Evolutionary conservation across 2,329 filamentous ascomycete species (phyloP), one percentile per base, ranked within the genome.

Genomic region (Beauveria medogensis): DNA sequence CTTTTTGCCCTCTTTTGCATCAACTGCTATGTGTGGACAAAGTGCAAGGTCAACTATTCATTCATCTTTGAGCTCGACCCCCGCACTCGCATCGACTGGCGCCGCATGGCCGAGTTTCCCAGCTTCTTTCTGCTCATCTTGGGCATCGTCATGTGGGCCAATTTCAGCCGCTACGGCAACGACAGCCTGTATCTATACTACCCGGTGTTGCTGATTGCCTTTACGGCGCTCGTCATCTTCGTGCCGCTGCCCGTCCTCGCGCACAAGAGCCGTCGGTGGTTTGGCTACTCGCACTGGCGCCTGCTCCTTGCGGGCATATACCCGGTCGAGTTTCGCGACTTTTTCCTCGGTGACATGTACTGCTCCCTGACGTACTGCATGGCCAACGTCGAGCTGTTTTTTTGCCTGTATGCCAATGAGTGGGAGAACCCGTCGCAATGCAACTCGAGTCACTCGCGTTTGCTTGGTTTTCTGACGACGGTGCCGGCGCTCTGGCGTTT

Each of bases 1-100:
- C 79, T 97, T 22, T 88, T 95, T 69, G 77, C 88, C 10, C 76
- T 95, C n/a, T 97, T 97, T 70, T 91, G 89, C 69, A 69, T 96
- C 41, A 87, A 92, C 69, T 96, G 92, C 71, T 86, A 87, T 60
- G 75, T 96, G 18, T 99, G 93, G 91, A 85, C 86, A 6, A 78
- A 78, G 56, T 86, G 88, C 71, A 95, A 93, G 74, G 90, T 99
- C 74, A 99, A 99, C 71, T 97, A 97, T 72, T 84, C 88, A 59
- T 97, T 97, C 73, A 91, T 97, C 67, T 99, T 99, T 70, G 94
- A 99, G 75, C 94, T 96, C 70, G 92, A 97, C 77, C 87, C 88
- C 59, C 82, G 93, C 62, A 86, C 94, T 71, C 85, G 88, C 65
- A 77, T 97, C 30, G 91, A 97, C 73, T 99, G 93, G 92, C 86